phyloP scores from a whole-genome alignment of 768 basidiomycete genomes.

The Imleria badia region DNA sequence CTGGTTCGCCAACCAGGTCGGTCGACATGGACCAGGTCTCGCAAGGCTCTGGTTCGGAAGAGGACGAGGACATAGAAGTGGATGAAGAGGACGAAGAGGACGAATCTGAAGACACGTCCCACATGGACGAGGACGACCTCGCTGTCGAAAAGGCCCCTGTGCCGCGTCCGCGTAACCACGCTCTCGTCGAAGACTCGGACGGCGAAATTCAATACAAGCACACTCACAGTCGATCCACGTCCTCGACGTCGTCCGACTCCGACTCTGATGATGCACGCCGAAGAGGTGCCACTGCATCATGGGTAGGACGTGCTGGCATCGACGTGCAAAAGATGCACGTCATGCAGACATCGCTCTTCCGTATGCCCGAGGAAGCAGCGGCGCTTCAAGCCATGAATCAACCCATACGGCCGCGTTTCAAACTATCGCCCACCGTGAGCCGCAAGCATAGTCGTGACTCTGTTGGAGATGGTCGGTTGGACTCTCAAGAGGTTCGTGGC shows the following conservation, averaged over 20 bases:
- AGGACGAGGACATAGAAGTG: conserved; percentile 27
- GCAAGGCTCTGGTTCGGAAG: conserved; percentile 28
- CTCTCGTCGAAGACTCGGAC: conserved; percentile 54
- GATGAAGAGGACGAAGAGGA: conserved; percentile 40
- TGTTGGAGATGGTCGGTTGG: conserved; percentile 66
- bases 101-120: conserved; percentile 41
- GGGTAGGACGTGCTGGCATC: conserved; percentile 73
- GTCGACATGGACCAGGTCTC: conserved; percentile 34
- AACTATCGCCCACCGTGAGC: conserved; percentile 41
- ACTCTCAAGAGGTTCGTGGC: conserved; percentile 57
- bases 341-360: conserved; percentile 89
- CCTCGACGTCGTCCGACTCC: conserved; percentile 27
- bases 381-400: conserved; percentile 56
- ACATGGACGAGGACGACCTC: conserved; percentile 54
- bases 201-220: conserved; percentile 51
- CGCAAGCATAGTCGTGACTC: conserved; percentile 80
- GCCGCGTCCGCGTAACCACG: conserved; percentile 41
- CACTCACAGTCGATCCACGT: conserved; percentile 35
- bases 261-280: conserved; percentile 16
- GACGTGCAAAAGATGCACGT: conserved; percentile 89
- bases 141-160: conserved; percentile 25
- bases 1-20: conserved; percentile 21
- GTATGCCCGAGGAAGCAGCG: conserved; percentile 70
- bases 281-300: conserved; percentile 54
- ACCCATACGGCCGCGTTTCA: conserved; percentile 35